These are phyloP conservation scores for Sporisorium graminicola DNA, from an alignment of 1,284 basidiomycete species.

Conservation along the genomic window DNA sequence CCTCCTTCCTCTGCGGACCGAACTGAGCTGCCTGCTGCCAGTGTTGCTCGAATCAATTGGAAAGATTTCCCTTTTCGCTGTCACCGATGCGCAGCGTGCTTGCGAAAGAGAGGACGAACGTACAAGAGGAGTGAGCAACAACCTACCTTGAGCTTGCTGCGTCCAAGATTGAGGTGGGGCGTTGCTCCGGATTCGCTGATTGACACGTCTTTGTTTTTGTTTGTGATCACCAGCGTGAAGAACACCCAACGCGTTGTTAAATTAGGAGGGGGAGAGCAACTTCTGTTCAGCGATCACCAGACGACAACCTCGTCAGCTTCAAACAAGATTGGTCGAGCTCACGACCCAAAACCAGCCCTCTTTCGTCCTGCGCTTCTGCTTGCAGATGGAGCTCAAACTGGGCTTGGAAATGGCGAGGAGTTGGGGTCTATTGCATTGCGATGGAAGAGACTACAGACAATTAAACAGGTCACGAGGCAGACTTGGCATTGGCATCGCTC, in stretches of 20 bases:
- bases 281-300: neutral
- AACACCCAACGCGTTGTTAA: too few relatives aligned
- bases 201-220: neutral
- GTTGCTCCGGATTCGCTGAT: neutral
- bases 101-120: neutral
- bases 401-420: neutral
- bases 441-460: neutral
- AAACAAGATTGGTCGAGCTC: neutral
- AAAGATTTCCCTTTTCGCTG: too few relatives aligned
- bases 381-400: neutral
- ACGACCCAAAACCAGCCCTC: too few relatives aligned
- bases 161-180: neutral
- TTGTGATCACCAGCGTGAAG: too few relatives aligned
- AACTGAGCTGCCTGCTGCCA: neutral
- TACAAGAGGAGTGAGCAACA: neutral
- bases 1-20: neutral
- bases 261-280: neutral
- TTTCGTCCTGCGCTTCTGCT: too few relatives aligned
- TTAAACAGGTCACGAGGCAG: neutral
- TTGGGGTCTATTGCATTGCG: constrained; percentile 22
- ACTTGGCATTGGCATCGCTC: constrained; percentile 16
- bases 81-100: neutral
- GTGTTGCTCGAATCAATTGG: too few relatives aligned
- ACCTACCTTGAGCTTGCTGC: neutral
- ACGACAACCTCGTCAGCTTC: neutral